Evolutionary conservation across 2,329 filamentous ascomycete genomes (phyloP).

Genomic region (Colletotrichum sp.): DNA sequence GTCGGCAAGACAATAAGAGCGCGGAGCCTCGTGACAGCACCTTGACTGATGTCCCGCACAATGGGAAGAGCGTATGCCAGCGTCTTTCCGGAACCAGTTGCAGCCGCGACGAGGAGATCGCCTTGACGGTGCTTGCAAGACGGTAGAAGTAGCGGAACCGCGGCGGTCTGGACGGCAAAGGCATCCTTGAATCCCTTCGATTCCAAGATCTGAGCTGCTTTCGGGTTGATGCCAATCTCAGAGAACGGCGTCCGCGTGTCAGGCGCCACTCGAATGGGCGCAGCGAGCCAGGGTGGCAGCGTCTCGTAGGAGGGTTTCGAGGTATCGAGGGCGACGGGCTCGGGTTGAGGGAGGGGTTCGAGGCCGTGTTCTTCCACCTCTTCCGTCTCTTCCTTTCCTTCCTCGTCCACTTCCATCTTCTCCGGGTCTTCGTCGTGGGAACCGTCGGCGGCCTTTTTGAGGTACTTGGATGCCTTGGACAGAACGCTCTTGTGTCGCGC

Average conservation of each 20-base stretch:
- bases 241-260: slow-evolving; percentile 66
- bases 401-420: slow-evolving; percentile 31
- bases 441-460: slow-evolving; percentile 51
- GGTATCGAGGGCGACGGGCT: slow-evolving; percentile 60
- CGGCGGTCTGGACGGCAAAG: slow-evolving; percentile 79
- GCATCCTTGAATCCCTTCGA: slow-evolving; percentile 74
- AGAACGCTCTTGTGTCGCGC: slow-evolving; percentile 56
- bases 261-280: slow-evolving; percentile 72
- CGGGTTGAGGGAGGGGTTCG: slow-evolving; percentile 81
- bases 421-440: slow-evolving; percentile 35
- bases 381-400: slow-evolving; percentile 30
- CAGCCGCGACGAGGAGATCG: slow-evolving; percentile 88
- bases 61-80: slow-evolving; percentile 90
- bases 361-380: slow-evolving; percentile 69
- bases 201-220: slow-evolving; percentile 66
- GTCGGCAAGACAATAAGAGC: slow-evolving; percentile 90
- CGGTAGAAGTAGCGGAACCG: slow-evolving; percentile 80
- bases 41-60: slow-evolving; percentile 74
- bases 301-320: slow-evolving; percentile 75
- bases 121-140: slow-evolving; percentile 66
- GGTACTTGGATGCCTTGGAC: slow-evolving; percentile 60
- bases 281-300: slow-evolving; percentile 80
- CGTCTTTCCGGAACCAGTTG: slow-evolving; percentile 96
- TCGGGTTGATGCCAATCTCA: slow-evolving; percentile 65
- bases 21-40: slow-evolving; percentile 69